A percentile compares a stretch with the other conserved stretches of the same genome.
Conservation (phyloP, 306 rosid genomes). For the Luffa aegyptiaca region DNA sequence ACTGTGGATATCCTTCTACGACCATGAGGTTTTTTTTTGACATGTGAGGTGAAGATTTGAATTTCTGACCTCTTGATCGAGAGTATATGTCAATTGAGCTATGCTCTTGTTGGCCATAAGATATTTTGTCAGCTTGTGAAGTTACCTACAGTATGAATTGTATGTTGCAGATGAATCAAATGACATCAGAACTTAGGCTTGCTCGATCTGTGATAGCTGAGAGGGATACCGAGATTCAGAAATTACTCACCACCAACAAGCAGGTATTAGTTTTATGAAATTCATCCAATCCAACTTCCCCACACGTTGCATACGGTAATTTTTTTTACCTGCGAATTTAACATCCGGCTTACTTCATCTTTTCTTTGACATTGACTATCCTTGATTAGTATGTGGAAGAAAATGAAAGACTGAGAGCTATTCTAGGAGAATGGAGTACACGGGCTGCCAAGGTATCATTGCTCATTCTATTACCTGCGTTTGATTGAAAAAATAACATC, state of each 20-base stretch:
- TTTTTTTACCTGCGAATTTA: neutral
- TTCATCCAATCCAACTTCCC: neutral
- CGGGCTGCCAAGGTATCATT: conserved; percentile 86
- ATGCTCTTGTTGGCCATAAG: too few relatives aligned
- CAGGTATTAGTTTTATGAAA: conserved; percentile 32
- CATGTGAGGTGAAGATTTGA: too few relatives aligned
- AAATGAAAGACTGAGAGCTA: conserved; percentile 89
- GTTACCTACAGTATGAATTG: neutral
- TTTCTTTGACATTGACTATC: neutral
- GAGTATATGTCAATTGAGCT: too few relatives aligned
- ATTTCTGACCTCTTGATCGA: too few relatives aligned
- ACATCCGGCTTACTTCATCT: neutral
- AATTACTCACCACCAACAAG: conserved; percentile 66
- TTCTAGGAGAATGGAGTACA: conserved; percentile 94
- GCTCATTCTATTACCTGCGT: neutral
- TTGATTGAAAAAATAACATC: neutral
- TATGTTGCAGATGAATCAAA: conserved; percentile 75
- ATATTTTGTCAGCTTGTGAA: neutral
- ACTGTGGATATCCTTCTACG: neutral
- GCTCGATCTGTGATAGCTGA: conserved; percentile 93
- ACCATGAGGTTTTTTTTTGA: neutral
- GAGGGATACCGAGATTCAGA: conserved; percentile 79
- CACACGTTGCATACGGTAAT: neutral
- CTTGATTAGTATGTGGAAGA: conserved; percentile 81
- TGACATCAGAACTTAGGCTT: conserved; percentile 83